Base-by-base conservation (phyloP, 495 filamentous ascomycete species). In the Podospora anserina region DNA sequence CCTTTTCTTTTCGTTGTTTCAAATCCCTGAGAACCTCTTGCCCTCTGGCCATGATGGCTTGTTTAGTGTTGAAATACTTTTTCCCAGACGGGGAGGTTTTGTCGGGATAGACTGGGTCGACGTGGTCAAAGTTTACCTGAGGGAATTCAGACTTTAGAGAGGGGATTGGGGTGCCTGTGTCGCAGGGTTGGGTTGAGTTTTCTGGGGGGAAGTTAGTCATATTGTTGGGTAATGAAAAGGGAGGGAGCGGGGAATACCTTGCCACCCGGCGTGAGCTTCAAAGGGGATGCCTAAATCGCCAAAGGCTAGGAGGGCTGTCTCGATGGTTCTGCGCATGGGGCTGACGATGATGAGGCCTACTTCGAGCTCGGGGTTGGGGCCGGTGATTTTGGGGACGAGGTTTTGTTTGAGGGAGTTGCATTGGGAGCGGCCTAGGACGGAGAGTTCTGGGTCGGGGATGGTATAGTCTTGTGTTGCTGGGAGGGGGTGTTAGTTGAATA, bases 111-210 rank as follows among this genome's bases (percentile, higher is more conserved):
- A 82, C 69, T 2, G 83, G 82, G 70, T 88, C 85, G 56, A 88
- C 78, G 11, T 72, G 67, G 28, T 78, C 79, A 74, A 86, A 88
- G 75, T 86, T 81, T 58, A 86, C 81, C 56, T 75, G 64, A 1
- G 86, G 85, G 72, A 86, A 88, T 66, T 84, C 81, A 13, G 79
- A 23, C 4, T 32, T 30, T 16, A 89, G 79, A 2, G 71, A 67
- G 11, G 72, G 56, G 61, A 87, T 70, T 9, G 77, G 68, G 5
- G 80, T 82, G 26, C 87, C 87, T 2, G 78, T 83, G 70, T 89
- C 88, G 75, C 87, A 90, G 16, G 82, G 85, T 63, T 86, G 82
- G 63, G 70, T 78, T 32, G 83, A 82, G 70, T 84, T 89, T 79
- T 90, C 88, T 49, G 64, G 23, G 23, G 23, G 23, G 23, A 23